These are phyloP conservation scores for Zoysia matrella DNA, from an alignment of 202 grass and related monocot genomes.

Conservation along the genomic window DNA sequence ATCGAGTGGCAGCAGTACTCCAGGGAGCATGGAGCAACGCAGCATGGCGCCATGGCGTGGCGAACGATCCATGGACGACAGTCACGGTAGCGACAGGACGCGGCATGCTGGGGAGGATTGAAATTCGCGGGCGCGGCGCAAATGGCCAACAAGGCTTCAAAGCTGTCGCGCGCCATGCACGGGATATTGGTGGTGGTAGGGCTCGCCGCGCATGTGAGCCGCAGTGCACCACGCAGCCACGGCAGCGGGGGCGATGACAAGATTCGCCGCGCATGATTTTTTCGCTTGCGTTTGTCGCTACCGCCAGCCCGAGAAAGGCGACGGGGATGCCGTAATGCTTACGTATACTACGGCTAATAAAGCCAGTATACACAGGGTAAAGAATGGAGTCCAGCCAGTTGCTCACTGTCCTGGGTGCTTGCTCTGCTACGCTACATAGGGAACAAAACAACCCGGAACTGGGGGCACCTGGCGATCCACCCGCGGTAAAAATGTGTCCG, in stretches of 20 bases:
- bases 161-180: conserved; percentile 27
- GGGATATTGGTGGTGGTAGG: background rate
- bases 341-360: conserved; percentile 4
- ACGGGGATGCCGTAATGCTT: conserved; percentile 37
- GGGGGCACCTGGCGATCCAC: background rate
- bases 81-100: background rate
- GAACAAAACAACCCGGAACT: background rate
- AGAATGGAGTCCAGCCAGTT: background rate
- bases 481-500: conserved; percentile 15
- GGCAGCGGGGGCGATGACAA: conserved; percentile 15
- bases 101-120: background rate
- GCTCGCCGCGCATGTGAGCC: conserved; percentile 36
- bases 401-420: background rate
- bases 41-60: background rate
- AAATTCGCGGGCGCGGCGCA: background rate
- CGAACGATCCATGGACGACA: background rate
- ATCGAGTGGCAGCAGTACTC: background rate
- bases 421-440: background rate
- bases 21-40: background rate
- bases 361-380: background rate
- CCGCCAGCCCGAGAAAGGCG: background rate
- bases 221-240: background rate
- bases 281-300: conserved; percentile 19
- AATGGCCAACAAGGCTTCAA: background rate
- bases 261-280: conserved; percentile 39